Evolutionary conservation across 108 stramenopile species (phyloP), one percentile per base, ranked within the genome.

Genomic region (Cylindrotheca closterium): DNA sequence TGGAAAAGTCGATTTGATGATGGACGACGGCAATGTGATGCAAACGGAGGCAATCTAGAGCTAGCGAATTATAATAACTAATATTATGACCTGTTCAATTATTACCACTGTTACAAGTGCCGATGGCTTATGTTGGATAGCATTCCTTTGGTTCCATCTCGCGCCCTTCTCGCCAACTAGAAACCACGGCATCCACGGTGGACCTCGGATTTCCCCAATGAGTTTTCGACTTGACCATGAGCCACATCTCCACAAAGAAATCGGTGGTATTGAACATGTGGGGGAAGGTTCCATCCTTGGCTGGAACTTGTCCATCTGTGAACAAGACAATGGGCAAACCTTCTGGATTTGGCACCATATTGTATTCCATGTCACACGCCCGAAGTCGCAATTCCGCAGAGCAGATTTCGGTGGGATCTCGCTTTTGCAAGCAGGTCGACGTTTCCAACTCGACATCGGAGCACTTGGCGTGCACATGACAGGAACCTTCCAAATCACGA

Each of bases 181-280:
- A 51, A 23, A 51, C 51, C 5, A 51, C 22, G 7, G 18, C 21
- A 51, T 51, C 51, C 51, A 51, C 22, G 8, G 51, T 51, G 51
- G 51, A 51, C n/a, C 22, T 4, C n/a, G 51, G 51, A 21, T 51
- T 51, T 21, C 51, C 51, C 51, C 51, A 51, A n/a, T 51, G 51
- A 17, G 22, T 22, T 22, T 51, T 23, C 18, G 51, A 51, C 51
- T 51, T 51, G 8, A 23, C 51, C 51, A 51, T 51, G 18, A 51
- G 5, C 51, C 51, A 51, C 51, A 51, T 51, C n/a, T 51, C 51
- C 18, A 51, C 51, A 51, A 22, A 51, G 22, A 22, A n/a, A n/a
- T 51, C 22, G 4, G 51, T 51, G 51, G 51, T 23, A 51, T 51
- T 51, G 22, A 51, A 51, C 21, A 5, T n/a, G n/a, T 51, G 51